These are phyloP conservation scores for Erysimum cheiranthoides DNA, from an alignment of 345 rosid species.

Conservation along the genomic window DNA sequence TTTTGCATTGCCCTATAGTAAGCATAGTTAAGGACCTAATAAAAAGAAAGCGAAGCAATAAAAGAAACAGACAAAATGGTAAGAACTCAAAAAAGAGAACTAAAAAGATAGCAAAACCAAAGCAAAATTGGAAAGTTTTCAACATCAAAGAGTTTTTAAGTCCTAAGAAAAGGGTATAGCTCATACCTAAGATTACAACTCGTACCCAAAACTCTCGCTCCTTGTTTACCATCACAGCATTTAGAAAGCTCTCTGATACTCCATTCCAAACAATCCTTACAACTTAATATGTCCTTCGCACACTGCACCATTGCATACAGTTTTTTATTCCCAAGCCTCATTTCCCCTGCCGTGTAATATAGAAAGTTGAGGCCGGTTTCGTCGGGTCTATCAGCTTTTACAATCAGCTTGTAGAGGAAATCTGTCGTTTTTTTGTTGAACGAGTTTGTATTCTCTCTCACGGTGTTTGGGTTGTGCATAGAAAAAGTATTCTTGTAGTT, in stretches of 20 bases:
- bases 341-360: background rate
- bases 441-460: conserved; percentile 35
- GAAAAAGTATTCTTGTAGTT: conserved; percentile 11
- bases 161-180: conserved; percentile 37
- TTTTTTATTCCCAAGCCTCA: conserved; percentile 28
- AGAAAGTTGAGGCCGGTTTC: background rate
- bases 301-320: conserved; percentile 24
- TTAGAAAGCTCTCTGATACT: conserved; percentile 35
- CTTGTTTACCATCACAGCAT: conserved; percentile 40
- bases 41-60: background rate
- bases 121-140: background rate
- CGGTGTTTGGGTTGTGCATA: conserved; percentile 32
- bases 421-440: conserved; percentile 49
- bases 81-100: background rate
- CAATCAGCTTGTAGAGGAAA: conserved; percentile 42
- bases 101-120: background rate
- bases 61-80: background rate
- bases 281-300: conserved; percentile 1
- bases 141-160: conserved; percentile 25
- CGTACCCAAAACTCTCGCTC: conserved; percentile 25
- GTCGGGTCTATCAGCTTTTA: background rate
- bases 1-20: too few species aligned
- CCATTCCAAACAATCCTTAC: conserved; percentile 27
- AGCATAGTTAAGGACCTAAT: background rate
- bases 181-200: conserved; percentile 32